phyloP scores from a whole-genome alignment of 345 rosid species.

The Physaria fendleri region DNA sequence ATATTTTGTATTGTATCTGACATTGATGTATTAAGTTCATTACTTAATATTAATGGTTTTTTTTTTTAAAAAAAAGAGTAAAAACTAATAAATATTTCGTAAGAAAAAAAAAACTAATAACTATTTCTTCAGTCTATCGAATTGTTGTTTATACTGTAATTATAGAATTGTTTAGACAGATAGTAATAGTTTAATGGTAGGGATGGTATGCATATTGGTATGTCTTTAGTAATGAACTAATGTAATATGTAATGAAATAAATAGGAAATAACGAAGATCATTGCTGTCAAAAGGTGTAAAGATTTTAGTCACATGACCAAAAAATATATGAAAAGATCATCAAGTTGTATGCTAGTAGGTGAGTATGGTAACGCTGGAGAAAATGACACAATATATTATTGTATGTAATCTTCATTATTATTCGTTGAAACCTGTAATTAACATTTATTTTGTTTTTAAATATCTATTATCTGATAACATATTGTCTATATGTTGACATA shows the following conservation, averaged over 20 bases:
- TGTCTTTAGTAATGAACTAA: background rate
- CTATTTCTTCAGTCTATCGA: background rate
- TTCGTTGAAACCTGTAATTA: background rate
- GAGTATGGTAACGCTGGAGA: background rate
- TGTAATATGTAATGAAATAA: background rate
- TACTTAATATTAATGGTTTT: too few relatives aligned
- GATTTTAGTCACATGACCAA: conserved; percentile 2
- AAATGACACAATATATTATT: background rate
- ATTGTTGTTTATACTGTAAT: background rate
- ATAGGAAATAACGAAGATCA: background rate
- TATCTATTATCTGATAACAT: background rate
- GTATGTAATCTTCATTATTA: background rate
- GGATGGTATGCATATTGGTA: too few relatives aligned
- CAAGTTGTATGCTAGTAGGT: conserved; percentile 1
- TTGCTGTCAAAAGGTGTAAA: background rate
- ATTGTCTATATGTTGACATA: background rate
- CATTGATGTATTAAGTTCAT: too few relatives aligned
- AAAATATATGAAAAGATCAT: background rate
- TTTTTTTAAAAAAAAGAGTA: too few relatives aligned
- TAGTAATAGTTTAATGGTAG: background rate
- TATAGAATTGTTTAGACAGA: background rate
- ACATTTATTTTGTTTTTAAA: background rate
- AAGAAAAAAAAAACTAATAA: too few relatives aligned
- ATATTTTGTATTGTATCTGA: too few relatives aligned
- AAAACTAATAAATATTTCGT: too few relatives aligned